Evolutionary conservation across 441 rosid species (phyloP).

Genomic region (Gossypium schwendimanii): DNA sequence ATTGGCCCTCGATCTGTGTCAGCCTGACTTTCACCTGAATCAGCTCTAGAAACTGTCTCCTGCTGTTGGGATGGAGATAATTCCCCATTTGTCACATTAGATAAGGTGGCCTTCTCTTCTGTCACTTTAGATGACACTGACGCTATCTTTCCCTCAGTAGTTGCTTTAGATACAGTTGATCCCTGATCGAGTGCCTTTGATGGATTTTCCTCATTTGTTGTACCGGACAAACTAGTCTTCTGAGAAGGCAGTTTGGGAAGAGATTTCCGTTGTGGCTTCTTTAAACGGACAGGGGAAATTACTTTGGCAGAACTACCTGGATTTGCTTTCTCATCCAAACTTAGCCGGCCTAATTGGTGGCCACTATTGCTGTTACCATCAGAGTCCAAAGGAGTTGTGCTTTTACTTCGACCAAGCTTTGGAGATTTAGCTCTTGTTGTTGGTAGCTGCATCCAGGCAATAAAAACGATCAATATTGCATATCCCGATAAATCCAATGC

Average conservation of each 20-base stretch:
- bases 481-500: neutral
- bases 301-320: slow-evolving; percentile 39
- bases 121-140: slow-evolving; percentile 9
- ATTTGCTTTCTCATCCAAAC: slow-evolving; percentile 61
- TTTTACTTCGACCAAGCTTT: slow-evolving; percentile 83
- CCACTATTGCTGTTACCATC: slow-evolving; percentile 41
- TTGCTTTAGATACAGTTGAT: slow-evolving; percentile 15
- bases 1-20: neutral
- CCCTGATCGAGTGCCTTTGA: slow-evolving; percentile 34
- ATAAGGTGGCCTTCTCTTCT: slow-evolving; percentile 9
- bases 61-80: slow-evolving; percentile 24
- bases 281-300: slow-evolving; percentile 36
- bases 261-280: slow-evolving; percentile 70
- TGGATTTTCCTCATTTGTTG: slow-evolving; percentile 22
- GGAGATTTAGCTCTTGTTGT: slow-evolving; percentile 68
- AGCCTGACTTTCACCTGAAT: slow-evolving; percentile 19
- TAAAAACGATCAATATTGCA: neutral
- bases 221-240: slow-evolving; percentile 40
- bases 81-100: slow-evolving; percentile 22
- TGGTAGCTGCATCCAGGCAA: slow-evolving; percentile 60
- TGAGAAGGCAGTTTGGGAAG: slow-evolving; percentile 92
- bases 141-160: slow-evolving; percentile 15
- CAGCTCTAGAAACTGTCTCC: slow-evolving; percentile 20
- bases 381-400: slow-evolving; percentile 33
- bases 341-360: slow-evolving; percentile 37